Evolutionary conservation across 257 asterid genomes (phyloP).

Genomic region (Voacanga thouarsii): DNA sequence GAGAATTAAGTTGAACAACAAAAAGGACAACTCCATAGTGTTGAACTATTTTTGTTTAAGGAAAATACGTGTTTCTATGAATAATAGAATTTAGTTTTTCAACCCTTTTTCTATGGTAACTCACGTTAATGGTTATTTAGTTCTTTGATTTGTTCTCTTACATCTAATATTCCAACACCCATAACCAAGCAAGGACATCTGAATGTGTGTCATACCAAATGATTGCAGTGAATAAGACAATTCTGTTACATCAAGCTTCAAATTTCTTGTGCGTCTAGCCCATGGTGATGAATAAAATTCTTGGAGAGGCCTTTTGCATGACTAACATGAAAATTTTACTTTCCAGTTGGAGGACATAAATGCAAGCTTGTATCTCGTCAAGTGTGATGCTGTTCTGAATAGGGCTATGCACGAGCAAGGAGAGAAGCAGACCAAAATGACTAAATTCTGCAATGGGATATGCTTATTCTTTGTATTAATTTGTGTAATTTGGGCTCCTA

Average conservation of each 20-base stretch:
- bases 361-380: constrained; percentile 98
- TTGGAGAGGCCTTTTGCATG: constrained; percentile 3
- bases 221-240: not conserved
- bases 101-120: not conserved
- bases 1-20: not conserved
- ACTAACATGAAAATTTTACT: constrained; percentile 25
- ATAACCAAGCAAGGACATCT: not conserved
- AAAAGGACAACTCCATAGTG: not conserved
- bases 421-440: constrained; percentile 86
- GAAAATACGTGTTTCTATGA: not conserved
- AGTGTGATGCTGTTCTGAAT: constrained; percentile 86
- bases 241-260: not conserved
- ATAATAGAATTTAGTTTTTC: not conserved
- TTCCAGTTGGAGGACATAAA: constrained; percentile 96
- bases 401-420: constrained; percentile 90
- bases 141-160: not conserved
- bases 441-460: constrained; percentile 92
- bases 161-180: not conserved
- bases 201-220: not conserved
- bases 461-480: constrained; percentile 82
- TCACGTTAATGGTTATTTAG: not conserved
- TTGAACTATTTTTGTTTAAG: not conserved
- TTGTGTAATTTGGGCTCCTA: constrained; percentile 99
- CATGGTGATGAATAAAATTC: not conserved
- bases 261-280: not conserved